phyloP scores from a whole-genome alignment of 148 eudicot species.

The Spergularia bocconei region DNA sequence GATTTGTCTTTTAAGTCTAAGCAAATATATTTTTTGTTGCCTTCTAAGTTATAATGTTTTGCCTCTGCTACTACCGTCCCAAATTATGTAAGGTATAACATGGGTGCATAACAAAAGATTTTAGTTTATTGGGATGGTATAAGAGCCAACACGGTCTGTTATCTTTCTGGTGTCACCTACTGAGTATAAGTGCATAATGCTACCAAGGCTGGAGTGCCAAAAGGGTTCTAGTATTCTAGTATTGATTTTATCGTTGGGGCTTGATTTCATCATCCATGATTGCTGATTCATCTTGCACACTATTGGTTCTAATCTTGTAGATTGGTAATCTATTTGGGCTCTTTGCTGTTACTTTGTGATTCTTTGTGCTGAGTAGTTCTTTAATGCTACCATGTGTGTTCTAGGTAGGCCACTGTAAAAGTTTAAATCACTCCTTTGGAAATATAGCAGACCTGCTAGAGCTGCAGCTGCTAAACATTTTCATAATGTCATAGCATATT shows the following conservation, averaged over 20 bases:
- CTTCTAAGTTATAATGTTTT: not conserved
- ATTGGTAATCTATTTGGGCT: not conserved
- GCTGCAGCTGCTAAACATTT: not conserved
- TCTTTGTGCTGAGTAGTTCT: not conserved
- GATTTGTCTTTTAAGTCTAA: not conserved
- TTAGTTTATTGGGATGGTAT: not conserved
- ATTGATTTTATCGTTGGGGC: no score
- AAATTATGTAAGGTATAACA: not conserved
- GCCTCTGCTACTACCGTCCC: not conserved
- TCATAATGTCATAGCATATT: not conserved
- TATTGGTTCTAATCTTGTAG: not conserved
- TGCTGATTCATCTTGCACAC: not conserved
- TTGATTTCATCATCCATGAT: no score
- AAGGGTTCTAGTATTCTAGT: no score
- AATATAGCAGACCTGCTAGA: not conserved
- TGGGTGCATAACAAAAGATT: not conserved
- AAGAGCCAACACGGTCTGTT: not conserved
- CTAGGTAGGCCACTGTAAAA: not conserved
- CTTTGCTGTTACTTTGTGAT: not conserved
- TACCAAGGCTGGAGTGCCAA: not conserved
- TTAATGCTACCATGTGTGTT: not conserved
- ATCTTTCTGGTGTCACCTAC: not conserved
- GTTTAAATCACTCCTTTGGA: not conserved
- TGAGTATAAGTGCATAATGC: not conserved
- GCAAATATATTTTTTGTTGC: not conserved